Base-by-base conservation (phyloP, 768 basidiomycete species). In the Rhizopogon roseolus region DNA sequence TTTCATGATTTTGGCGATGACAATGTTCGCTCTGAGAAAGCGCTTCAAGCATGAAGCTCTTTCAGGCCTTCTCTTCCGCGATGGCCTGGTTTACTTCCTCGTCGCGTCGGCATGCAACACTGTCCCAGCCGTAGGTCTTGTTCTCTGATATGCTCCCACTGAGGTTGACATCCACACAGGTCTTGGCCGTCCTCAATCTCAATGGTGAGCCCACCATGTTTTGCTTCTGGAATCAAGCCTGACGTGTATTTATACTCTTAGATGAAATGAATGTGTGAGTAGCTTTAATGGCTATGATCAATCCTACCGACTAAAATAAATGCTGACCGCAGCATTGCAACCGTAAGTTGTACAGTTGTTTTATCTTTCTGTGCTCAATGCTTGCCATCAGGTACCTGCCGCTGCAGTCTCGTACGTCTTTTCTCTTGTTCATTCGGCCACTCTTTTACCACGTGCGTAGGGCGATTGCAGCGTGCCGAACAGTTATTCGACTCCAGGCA, bases 31-130 rank as follows among this genome's bases (percentile, higher is more conserved):
- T 1, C 72, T 88, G 28, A 71, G 77, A 42, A 73, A 72, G 55
- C 62, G 57, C 49, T 61, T 60, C 25, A 73, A 76, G 39, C 80
- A 79, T 59, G 84, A 81, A 4, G 81, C 76, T 55, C 73, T 89
- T n/a, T 86, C 85, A 77, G 76, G 78, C 59, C 67, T 90, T 44
- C 78, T 90, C 49, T 86, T 88, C 69, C 75, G 79, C n/a, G 86
- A 88, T 60, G 87, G 88, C 17, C 70, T 90, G 42, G 79, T 86
- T 6, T 88, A 83, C 63, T 88, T 88, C 61, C 54, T 86, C 27
- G 71, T 85, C 39, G 80, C 85, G 1, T 87, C 85, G 57, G 73
- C 79, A 14, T 83, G 77, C 50, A 88, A 88, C 58, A 78, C 79
- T 54, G 73, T 86, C 49, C 86, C 86, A 36, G 87, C 88, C 19